Conservation (phyloP, 2,329 filamentous ascomycete genomes). For the Graphiopsis chlorocephala region DNA sequence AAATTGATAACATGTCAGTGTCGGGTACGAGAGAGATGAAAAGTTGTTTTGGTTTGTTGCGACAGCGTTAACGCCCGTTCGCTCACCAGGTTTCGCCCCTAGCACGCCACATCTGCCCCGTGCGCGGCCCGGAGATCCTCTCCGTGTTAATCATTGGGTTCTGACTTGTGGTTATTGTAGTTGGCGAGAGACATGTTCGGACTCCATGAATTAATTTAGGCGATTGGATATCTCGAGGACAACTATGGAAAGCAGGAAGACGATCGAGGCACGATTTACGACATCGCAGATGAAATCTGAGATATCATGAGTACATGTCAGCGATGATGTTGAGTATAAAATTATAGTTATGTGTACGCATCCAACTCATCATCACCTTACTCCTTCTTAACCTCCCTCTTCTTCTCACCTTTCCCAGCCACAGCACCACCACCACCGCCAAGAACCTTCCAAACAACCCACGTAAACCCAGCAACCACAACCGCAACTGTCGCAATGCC, state of each 20-base stretch:
- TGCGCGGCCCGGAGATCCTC: background rate
- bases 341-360: background rate
- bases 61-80: background rate
- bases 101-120: background rate
- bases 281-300: background rate
- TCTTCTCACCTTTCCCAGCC: constrained; percentile 2
- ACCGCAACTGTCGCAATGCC: constrained; percentile 43
- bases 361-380: too few relatives aligned
- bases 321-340: background rate
- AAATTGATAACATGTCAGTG: background rate
- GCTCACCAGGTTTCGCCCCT: background rate
- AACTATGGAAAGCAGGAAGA: background rate
- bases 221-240: background rate
- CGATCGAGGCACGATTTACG: background rate
- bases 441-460: constrained; percentile 43
- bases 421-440: constrained; percentile 9
- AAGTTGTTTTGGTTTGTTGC: background rate
- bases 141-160: background rate
- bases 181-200: background rate
- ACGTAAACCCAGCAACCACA: constrained; percentile 45
- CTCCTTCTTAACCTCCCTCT: background rate
- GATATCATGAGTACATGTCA: background rate
- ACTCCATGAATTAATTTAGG: background rate
- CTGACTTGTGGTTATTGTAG: background rate
- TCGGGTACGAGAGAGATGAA: background rate